These are phyloP conservation scores for Gynochthodes officinalis DNA, from an alignment of 257 asterid genomes.

Conservation along the genomic window DNA sequence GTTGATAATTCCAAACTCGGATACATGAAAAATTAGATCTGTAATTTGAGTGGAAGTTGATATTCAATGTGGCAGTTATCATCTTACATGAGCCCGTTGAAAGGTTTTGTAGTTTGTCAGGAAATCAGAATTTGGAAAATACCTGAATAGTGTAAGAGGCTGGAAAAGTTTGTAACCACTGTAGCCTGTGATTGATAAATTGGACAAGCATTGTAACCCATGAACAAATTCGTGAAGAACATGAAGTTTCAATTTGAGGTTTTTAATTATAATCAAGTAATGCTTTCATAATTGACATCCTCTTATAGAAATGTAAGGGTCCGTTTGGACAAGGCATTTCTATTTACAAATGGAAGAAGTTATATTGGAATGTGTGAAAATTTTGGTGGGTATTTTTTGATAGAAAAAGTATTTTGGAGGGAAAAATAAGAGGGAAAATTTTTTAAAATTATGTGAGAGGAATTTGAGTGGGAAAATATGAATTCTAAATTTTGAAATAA, in stretches of 20 bases:
- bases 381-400: too few relatives aligned
- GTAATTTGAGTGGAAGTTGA: not conserved
- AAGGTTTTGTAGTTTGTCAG: not conserved
- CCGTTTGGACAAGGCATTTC: too few relatives aligned
- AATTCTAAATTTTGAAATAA: too few relatives aligned
- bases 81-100: not conserved
- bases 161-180: not conserved
- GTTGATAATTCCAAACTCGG: not conserved
- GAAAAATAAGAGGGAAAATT: too few relatives aligned
- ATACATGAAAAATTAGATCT: not conserved
- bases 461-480: too few relatives aligned
- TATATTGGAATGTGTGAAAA: too few relatives aligned
- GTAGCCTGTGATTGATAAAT: not conserved
- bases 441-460: too few relatives aligned
- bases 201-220: not conserved
- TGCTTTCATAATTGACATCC: too few relatives aligned
- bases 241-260: not conserved
- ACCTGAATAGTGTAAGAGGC: not conserved
- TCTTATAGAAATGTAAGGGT: too few relatives aligned
- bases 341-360: too few relatives aligned
- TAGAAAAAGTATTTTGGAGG: too few relatives aligned
- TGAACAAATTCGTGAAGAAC: not conserved
- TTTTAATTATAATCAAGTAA: not conserved
- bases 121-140: not conserved
- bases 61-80: not conserved